phyloP scores from a whole-genome alignment of 108 stramenopile genomes.

The Conticribra guillardii region DNA sequence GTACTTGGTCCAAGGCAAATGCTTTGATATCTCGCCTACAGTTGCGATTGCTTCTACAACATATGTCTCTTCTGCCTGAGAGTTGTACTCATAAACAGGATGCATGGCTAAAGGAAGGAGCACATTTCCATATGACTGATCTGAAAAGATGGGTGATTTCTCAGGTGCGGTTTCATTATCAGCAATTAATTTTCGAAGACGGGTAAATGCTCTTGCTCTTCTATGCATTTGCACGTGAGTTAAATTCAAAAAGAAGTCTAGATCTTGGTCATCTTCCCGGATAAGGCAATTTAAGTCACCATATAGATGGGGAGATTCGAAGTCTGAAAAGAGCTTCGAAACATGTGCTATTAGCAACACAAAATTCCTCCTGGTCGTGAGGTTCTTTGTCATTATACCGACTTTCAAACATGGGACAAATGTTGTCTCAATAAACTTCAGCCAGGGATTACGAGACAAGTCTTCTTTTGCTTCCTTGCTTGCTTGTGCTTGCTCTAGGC shows the following conservation, averaged over 20 bases:
- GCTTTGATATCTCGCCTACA: slow-evolving; percentile 72
- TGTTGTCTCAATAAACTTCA: slow-evolving; percentile 66
- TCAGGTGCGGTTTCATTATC: slow-evolving; percentile 7
- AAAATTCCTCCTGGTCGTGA: slow-evolving; percentile 57
- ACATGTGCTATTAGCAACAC: slow-evolving; percentile 71
- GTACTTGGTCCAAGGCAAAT: slow-evolving; percentile 90
- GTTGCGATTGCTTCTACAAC: slow-evolving; percentile 82
- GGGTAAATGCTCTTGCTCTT: slow-evolving; percentile 77
- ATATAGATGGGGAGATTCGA: slow-evolving; percentile 63
- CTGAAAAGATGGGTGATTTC: slow-evolving; percentile 46
- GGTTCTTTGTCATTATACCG: slow-evolving; percentile 58
- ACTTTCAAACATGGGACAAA: slow-evolving; percentile 63
- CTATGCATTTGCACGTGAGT: slow-evolving; percentile 97
- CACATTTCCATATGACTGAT: slow-evolving; percentile 70
- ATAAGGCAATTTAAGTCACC: slow-evolving; percentile 74
- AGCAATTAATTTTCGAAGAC: slow-evolving; percentile 69
- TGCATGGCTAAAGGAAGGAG: slow-evolving; percentile 89
- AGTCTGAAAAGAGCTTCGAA: slow-evolving; percentile 42
- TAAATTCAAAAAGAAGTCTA: slow-evolving; percentile 94
- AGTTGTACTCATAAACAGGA: slow-evolving; percentile 83
- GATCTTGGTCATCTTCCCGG: slow-evolving; percentile 82
- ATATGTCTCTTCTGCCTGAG: slow-evolving; percentile 72
- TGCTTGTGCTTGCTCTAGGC: slow-evolving; percentile 41
- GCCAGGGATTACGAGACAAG: slow-evolving; percentile 45
- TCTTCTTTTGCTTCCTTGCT: slow-evolving; percentile 11